Percentiles rank a stretch among this genome's conserved stretches.
phyloP scores from a whole-genome alignment of 2,329 filamentous ascomycete genomes.

The Chrysosporium keratinophilum region DNA sequence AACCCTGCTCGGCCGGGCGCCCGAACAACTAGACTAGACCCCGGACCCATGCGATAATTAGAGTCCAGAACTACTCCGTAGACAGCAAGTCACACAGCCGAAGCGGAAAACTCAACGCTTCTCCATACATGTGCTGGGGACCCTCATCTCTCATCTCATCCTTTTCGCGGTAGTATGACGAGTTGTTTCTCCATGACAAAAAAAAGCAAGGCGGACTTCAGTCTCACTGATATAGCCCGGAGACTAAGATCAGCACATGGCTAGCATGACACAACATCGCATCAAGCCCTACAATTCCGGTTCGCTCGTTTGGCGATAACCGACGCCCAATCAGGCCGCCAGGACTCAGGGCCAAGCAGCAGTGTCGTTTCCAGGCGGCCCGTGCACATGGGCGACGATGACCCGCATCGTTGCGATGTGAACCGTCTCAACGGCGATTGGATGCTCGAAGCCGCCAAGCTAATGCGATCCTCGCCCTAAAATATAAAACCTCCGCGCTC shows the following conservation, averaged over 20 bases:
- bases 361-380: conserved; percentile 2
- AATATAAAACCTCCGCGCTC: background rate
- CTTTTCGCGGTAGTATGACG: too few species aligned
- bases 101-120: too few species aligned
- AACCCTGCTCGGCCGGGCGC: too few species aligned
- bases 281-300: conserved; percentile 11
- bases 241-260: conserved; percentile 11
- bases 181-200: too few species aligned
- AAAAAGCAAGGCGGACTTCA: background rate
- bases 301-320: conserved; percentile 7
- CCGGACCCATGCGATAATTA: too few species aligned
- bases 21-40: too few species aligned
- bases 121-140: too few species aligned
- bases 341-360: background rate
- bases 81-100: too few species aligned
- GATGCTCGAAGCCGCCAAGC: background rate
- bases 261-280: conserved; percentile 6
- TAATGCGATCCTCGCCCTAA: conserved; percentile 3
- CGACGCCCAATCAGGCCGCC: conserved; percentile 5
- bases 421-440: conserved; percentile 2
- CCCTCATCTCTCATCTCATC: too few species aligned
- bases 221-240: background rate
- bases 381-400: conserved; percentile 4
- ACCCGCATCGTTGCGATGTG: conserved; percentile 9
- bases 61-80: too few species aligned